Percentiles rank a stretch among this genome's conserved stretches.
These are phyloP conservation scores for Moniliophthora roreri DNA, from an alignment of 1,284 basidiomycete genomes.

Conservation along the genomic window DNA sequence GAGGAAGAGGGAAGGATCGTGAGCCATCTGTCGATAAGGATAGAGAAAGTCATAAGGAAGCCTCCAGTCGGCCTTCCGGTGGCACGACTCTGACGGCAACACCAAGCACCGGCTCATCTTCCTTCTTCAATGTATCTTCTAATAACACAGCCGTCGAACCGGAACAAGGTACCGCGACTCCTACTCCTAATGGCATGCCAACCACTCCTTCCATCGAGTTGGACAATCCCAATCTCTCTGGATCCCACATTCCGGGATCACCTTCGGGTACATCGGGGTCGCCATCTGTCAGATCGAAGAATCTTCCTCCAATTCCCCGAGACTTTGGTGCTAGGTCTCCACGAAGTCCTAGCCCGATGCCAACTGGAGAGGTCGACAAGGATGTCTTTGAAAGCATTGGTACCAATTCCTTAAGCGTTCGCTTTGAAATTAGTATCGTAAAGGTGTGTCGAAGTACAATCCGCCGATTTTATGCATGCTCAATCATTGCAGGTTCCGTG, in stretches of 20 bases:
- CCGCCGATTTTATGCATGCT: slow-evolving; percentile 7
- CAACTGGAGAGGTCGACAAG: slow-evolving; percentile 63
- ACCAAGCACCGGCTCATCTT: slow-evolving; percentile 73
- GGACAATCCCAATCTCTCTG: slow-evolving; percentile 23
- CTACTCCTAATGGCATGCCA: slow-evolving; percentile 16
- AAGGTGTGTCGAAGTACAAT: slow-evolving; percentile 59
- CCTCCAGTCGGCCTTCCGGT: slow-evolving; percentile 48
- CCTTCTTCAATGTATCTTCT: slow-evolving; percentile 74
- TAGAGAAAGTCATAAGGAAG: slow-evolving; percentile 36
- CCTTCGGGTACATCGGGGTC: slow-evolving; percentile 26
- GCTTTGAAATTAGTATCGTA: slow-evolving; percentile 94
- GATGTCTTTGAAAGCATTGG: slow-evolving; percentile 75
- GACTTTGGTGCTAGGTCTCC: slow-evolving; percentile 53
- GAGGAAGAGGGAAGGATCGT: slow-evolving; percentile 37
- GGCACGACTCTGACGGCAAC: slow-evolving; percentile 56
- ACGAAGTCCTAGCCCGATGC: slow-evolving; percentile 46
- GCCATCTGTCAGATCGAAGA: slow-evolving; percentile 53
- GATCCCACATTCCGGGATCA: too few species aligned
- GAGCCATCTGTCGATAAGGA: slow-evolving; percentile 31
- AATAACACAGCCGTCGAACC: slow-evolving; percentile 46
- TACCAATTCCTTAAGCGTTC: slow-evolving; percentile 77
- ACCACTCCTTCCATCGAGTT: slow-evolving; percentile 25
- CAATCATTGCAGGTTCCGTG: slow-evolving; percentile 73
- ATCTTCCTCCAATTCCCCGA: slow-evolving; percentile 69
- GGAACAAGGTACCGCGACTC: slow-evolving; percentile 15